phyloP scores from a whole-genome alignment of 768 basidiomycete genomes.

The Psilocybe cubensis region DNA sequence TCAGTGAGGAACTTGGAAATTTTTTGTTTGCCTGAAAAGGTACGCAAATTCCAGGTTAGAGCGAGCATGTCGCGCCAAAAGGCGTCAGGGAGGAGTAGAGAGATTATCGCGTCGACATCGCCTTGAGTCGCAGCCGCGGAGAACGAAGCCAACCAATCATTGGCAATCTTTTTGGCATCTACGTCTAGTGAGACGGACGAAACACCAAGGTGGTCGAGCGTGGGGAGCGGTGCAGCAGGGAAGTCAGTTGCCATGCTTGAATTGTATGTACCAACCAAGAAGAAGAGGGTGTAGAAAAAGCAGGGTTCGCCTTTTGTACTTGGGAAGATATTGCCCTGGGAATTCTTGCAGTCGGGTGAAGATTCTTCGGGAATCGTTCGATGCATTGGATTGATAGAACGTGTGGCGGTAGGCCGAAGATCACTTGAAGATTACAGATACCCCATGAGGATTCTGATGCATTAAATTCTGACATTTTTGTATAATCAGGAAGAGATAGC shows the following conservation, averaged over 20 bases:
- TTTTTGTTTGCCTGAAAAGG: conserved; percentile 37
- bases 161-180: conserved; percentile 14
- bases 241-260: conserved; percentile 29
- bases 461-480: no score
- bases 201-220: conserved; percentile 18
- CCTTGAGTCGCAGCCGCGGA: conserved; percentile 8
- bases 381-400: no score
- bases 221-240: conserved; percentile 14
- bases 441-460: no score
- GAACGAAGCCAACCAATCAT: conserved; percentile 23
- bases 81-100: conserved; percentile 28
- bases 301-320: neutral
- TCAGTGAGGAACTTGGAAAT: conserved; percentile 39
- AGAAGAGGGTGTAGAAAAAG: neutral
- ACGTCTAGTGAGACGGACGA: conserved; percentile 6
- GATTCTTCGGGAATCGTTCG: no score
- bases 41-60: conserved; percentile 54
- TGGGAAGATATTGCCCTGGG: no score
- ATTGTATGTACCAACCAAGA: conserved; percentile 55
- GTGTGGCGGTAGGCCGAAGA: no score
- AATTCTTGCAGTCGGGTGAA: no score
- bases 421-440: no score
- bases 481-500: no score
- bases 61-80: conserved; percentile 56
- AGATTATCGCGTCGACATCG: conserved; percentile 21